Percentiles rank a stretch among this genome's conserved stretches.
These are phyloP conservation scores for Ceratobasidium sp. DNA, from an alignment of 1,284 basidiomycete species.

Conservation along the genomic window DNA sequence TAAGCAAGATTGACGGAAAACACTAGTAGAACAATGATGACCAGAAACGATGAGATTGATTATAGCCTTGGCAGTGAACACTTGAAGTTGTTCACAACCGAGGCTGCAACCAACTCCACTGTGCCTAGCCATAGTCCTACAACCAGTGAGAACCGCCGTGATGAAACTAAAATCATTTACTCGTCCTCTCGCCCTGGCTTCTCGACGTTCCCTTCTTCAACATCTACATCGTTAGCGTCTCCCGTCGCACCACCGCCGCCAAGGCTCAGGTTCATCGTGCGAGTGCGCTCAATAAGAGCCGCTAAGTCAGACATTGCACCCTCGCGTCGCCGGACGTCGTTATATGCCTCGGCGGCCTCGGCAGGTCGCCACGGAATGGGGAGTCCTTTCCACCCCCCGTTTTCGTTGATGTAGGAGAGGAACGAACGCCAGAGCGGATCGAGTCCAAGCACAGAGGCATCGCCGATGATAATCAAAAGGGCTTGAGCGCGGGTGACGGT, in stretches of 20 bases:
- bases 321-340: slow-evolving; percentile 45
- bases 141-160: not conserved
- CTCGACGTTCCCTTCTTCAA: slow-evolving; percentile 64
- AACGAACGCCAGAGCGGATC: slow-evolving; percentile 68
- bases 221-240: slow-evolving; percentile 56
- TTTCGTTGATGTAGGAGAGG: slow-evolving; percentile 65
- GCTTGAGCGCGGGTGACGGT: slow-evolving; percentile 72
- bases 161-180: slow-evolving; percentile 44
- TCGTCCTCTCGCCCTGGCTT: slow-evolving; percentile 66
- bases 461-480: slow-evolving; percentile 70
- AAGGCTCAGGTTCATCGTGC: slow-evolving; percentile 64
- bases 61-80: not conserved
- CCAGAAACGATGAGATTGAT: slow-evolving; percentile 5
- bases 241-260: slow-evolving; percentile 56
- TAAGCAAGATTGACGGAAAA: too few species aligned
- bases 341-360: slow-evolving; percentile 50
- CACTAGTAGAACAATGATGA: not conserved
- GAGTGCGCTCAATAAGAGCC: slow-evolving; percentile 50
- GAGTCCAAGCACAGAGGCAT: slow-evolving; percentile 66
- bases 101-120: slow-evolving; percentile 5
- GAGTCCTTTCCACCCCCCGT: slow-evolving; percentile 65
- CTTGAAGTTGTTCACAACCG: not conserved
- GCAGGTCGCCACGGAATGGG: slow-evolving; percentile 65
- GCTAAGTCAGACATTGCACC: slow-evolving; percentile 47
- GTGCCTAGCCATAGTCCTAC: not conserved